These are phyloP conservation scores for Mrakia blollopis DNA, from an alignment of 768 basidiomycete genomes.

Conservation along the genomic window DNA sequence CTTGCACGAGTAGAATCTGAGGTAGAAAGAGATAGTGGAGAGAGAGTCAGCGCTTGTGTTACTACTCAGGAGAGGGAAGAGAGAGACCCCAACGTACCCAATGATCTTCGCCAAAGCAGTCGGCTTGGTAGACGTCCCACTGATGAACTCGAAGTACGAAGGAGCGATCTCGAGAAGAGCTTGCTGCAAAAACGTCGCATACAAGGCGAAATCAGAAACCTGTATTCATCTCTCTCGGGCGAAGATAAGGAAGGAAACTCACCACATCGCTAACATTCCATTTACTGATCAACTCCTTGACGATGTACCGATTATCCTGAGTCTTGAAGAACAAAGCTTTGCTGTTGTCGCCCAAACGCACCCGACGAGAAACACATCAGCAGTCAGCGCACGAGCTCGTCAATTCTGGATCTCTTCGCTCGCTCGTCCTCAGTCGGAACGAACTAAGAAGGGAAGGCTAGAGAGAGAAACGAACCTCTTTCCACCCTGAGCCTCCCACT, in stretches of 20 bases:
- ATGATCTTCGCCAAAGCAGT: slow-evolving; percentile 72
- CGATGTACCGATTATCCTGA: slow-evolving; percentile 67
- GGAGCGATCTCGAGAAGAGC: slow-evolving; percentile 71
- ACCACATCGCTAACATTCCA: slow-evolving; percentile 19
- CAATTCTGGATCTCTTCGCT: too few species aligned
- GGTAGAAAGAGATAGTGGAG: too few species aligned
- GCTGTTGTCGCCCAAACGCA: too few species aligned
- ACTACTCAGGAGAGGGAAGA: slow-evolving; percentile 39
- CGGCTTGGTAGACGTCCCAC: slow-evolving; percentile 59
- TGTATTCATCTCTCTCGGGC: neutral
- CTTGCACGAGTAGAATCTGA: slow-evolving; percentile 19
- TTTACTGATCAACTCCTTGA: slow-evolving; percentile 78
- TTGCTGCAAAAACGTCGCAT: slow-evolving; percentile 52
- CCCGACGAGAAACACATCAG: neutral
- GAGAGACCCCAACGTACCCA: slow-evolving; percentile 46
- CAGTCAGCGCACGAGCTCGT: neutral
- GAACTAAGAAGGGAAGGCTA: neutral
- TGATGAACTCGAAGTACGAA: slow-evolving; percentile 73
- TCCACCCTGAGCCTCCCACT: slow-evolving; percentile 68
- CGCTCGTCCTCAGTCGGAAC: too few species aligned
- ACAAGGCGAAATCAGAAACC: too few species aligned
- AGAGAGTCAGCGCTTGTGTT: neutral
- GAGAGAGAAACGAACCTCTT: slow-evolving; percentile 50
- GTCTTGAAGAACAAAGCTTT: slow-evolving; percentile 78
- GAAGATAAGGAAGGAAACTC: neutral